phyloP scores from a whole-genome alignment of 2,329 filamentous ascomycete species.

The Aspergillus pseudoviridinutans region DNA sequence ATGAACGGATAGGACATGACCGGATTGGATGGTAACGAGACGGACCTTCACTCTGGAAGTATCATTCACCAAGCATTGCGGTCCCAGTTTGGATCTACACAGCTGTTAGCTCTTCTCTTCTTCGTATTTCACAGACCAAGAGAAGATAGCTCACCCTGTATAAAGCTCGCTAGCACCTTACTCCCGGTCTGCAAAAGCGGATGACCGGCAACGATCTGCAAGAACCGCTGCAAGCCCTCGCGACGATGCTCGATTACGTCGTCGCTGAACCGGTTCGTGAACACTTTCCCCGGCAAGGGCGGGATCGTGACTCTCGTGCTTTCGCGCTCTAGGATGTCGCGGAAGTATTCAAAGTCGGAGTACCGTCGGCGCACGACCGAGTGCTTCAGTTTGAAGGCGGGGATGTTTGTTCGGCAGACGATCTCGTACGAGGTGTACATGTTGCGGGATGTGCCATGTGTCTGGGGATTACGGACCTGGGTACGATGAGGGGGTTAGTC shows the following conservation, averaged over 20 bases:
- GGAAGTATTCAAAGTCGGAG: constrained; percentile 98
- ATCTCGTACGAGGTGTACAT: constrained; percentile 99
- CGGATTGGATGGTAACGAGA: not conserved
- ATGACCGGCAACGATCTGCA: constrained; percentile 96
- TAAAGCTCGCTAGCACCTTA: constrained; percentile 92
- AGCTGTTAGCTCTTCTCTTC: not conserved
- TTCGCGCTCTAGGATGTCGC: constrained; percentile 95
- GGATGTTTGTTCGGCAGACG: constrained; percentile 95
- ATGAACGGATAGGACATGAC: not conserved
- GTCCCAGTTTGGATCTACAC: constrained; percentile 65
- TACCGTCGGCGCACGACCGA: constrained; percentile 88
- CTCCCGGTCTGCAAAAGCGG: constrained; percentile 95
- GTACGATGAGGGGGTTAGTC: constrained; percentile 11
- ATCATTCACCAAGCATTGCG: constrained; percentile 70
- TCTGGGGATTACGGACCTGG: constrained; percentile 88
- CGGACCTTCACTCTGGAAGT: not conserved
- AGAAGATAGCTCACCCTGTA: constrained; percentile 67
- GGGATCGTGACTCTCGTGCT: constrained; percentile 92
- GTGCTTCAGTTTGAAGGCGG: constrained; percentile 92
- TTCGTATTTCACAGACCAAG: not conserved
- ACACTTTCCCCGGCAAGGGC: constrained; percentile 92
- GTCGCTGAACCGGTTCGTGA: constrained; percentile 96
- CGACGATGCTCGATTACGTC: constrained; percentile 94
- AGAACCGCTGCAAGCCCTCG: constrained; percentile 87
- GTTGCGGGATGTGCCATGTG: constrained; percentile 85